phyloP scores from a whole-genome alignment of 805 yeast species.

The Hemisphaericaspora nanyangensis region DNA sequence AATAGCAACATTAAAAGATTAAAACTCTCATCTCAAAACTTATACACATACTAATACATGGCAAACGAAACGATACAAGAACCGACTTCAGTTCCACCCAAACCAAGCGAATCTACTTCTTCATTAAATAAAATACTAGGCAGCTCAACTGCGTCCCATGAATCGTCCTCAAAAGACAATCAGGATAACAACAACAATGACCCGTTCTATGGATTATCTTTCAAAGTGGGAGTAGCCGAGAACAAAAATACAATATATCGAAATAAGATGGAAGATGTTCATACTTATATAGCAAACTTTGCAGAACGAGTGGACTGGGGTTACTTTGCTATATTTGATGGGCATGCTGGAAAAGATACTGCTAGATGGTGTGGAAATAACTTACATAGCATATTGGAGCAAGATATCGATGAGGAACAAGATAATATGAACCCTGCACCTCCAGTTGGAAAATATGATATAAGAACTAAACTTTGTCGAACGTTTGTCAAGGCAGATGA shows the following conservation, averaged over 20 bases:
- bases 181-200: constrained; percentile 14
- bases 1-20: too few species aligned
- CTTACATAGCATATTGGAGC: constrained; percentile 66
- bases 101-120: neutral
- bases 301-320: constrained; percentile 93
- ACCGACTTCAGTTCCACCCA: neutral
- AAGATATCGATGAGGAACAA: constrained; percentile 38
- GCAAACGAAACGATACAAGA: too few species aligned
- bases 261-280: constrained; percentile 94
- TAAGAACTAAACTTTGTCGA: constrained; percentile 62
- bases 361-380: constrained; percentile 94
- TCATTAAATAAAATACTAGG: neutral
- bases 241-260: constrained; percentile 78
- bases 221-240: constrained; percentile 88
- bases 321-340: constrained; percentile 92
- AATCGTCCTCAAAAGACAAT: neutral
- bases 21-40: too few species aligned
- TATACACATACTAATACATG: too few species aligned
- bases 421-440: constrained; percentile 14
- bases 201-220: constrained; percentile 60
- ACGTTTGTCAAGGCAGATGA: constrained; percentile 76
- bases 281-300: constrained; percentile 86
- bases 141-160: neutral
- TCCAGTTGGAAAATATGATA: constrained; percentile 33
- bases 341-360: constrained; percentile 92